Evolutionary conservation across 1,284 basidiomycete genomes (phyloP).

Genomic region (Wolfiporia cocos): DNA sequence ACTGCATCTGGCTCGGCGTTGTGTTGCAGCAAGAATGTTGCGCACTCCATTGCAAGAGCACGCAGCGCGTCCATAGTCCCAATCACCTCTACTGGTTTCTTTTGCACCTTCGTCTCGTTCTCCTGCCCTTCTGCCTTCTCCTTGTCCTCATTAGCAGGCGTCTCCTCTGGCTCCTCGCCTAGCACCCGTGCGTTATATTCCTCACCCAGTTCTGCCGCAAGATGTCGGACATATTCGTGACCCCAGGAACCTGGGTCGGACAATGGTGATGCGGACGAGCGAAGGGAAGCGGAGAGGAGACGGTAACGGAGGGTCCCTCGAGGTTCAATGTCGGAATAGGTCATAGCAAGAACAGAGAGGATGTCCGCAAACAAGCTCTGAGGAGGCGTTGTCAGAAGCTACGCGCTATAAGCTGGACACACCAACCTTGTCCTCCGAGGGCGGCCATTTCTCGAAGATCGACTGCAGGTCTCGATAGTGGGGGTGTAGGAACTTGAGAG

Average conservation of each 20-base stretch:
- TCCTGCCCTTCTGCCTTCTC: slow-evolving; percentile 23
- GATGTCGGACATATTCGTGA: slow-evolving; percentile 97
- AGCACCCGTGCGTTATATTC: slow-evolving; percentile 67
- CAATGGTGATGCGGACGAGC: slow-evolving; percentile 54
- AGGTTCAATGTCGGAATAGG: slow-evolving; percentile 94
- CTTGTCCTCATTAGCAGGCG: slow-evolving; percentile 25
- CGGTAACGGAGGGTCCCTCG: slow-evolving; percentile 93
- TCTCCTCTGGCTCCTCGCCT: slow-evolving; percentile 33
- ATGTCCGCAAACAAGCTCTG: slow-evolving; percentile 97
- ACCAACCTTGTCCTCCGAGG: slow-evolving; percentile 75
- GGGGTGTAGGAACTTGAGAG: slow-evolving; percentile 96
- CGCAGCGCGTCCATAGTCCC: slow-evolving; percentile 73
- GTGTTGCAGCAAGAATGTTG: slow-evolving; percentile 88
- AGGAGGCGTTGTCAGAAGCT: slow-evolving; percentile 9
- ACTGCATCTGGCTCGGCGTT: slow-evolving; percentile 99
- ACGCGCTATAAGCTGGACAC: background rate
- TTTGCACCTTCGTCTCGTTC: slow-evolving; percentile 20
- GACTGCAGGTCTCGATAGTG: slow-evolving; percentile 88
- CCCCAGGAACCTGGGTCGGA: slow-evolving; percentile 96
- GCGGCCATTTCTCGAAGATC: slow-evolving; percentile 76
- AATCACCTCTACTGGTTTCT: slow-evolving; percentile 15
- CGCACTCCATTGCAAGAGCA: slow-evolving; percentile 79
- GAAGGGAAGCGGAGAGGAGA: slow-evolving; percentile 73
- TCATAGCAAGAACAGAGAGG: slow-evolving; percentile 99
- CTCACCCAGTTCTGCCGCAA: slow-evolving; percentile 94